A percentile compares a stretch with the other conserved stretches of the same genome.
Evolutionary conservation across 768 basidiomycete genomes (phyloP).

Genomic region (Rickenella mellea): DNA sequence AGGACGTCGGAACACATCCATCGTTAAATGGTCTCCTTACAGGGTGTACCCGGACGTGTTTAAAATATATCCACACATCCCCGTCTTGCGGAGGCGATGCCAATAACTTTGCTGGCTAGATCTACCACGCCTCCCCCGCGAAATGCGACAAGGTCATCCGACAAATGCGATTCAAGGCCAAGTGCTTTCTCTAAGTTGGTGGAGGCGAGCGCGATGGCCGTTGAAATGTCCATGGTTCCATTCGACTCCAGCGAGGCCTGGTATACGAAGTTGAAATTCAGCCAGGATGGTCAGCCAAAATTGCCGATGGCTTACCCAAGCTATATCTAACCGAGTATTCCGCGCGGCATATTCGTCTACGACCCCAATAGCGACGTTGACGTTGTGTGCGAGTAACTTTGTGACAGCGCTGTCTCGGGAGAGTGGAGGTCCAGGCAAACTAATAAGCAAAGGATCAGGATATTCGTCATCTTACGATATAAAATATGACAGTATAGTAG

Average conservation of each 20-base stretch:
- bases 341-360: constrained; percentile 16
- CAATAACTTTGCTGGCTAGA: constrained; percentile 37
- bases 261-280: background rate
- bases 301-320: constrained; percentile 22
- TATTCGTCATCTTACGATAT: background rate
- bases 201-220: constrained; percentile 27
- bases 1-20: too few relatives aligned
- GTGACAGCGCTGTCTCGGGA: constrained; percentile 5
- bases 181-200: constrained; percentile 34
- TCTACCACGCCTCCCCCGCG: constrained; percentile 44
- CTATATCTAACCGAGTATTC: constrained; percentile 27
- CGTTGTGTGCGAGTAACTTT: constrained; percentile 2
- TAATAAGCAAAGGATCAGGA: background rate
- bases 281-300: background rate
- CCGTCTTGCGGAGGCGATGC: constrained; percentile 39
- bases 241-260: constrained; percentile 31
- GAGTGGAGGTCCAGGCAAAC: constrained; percentile 7
- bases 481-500: background rate
- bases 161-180: background rate
- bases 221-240: constrained; percentile 23
- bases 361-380: constrained; percentile 7
- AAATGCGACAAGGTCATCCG: constrained; percentile 48
- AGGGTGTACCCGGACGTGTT: too few relatives aligned
- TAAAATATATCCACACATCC: constrained; percentile 43
- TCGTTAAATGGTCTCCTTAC: too few relatives aligned